Base-by-base conservation (phyloP, 805 yeast species). In the Metschnikowia santaceciliae region DNA sequence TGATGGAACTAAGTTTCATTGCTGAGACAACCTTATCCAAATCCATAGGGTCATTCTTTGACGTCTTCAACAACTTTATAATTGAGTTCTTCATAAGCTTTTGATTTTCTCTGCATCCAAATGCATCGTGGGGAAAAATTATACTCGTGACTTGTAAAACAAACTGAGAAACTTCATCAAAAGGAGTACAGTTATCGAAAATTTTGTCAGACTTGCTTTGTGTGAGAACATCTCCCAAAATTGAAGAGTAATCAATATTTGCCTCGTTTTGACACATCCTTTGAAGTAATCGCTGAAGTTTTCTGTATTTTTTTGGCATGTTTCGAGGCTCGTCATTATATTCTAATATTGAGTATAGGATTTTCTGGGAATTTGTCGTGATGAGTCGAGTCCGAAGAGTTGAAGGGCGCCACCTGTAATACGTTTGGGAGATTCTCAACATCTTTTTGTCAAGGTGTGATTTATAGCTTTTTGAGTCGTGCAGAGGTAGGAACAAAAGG, bases 51-150 rank as follows among this genome's bases (percentile, higher is more conserved):
- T 77, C 80, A 34, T 66, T 66, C 10, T 71, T 61, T 19, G 51
- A 45, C 2, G 41, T 41, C 26, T 38, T 33, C 17, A 53, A 50
- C 14, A 50, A 17, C 4, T 44, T 35, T 26, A 49, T 26, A 8
- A 53, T 33, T 37, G 32, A 13, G 7, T 41, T 17, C 30, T 45
- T 50, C 42, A 53, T 39, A 33, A 44, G 36, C 15, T 40, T 47
- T 47, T 47, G 46, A 43, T 88, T 88, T 13, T 59, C 53, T 2
- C 54, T 58, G 2, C 79, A 63, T 0, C 95, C 95, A 67, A 82
- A 79, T 1, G 76, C 50, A 6, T 71, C 74, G 0, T 57, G 20
- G 0, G 90, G 88, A 20, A 86, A 67, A 0, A 84, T 55, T 46
- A 72, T 75, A 11, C 76, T 78, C 4, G 81, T 48, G 0, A 83